Conservation (phyloP, 139 green algal species). For the Haematococcus sp. region DNA sequence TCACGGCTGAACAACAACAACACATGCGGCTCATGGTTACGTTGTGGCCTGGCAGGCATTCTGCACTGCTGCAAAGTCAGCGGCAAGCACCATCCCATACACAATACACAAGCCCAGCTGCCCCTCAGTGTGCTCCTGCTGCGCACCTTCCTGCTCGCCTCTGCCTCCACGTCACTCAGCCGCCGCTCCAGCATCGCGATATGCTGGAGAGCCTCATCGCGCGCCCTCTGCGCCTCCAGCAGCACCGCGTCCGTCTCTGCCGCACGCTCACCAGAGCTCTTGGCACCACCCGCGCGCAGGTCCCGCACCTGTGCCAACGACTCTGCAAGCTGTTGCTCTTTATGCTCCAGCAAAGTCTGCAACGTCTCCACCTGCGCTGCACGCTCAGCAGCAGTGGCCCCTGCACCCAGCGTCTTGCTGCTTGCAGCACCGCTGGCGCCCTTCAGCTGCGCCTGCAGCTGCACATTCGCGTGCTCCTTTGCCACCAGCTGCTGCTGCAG, state of each 20-base stretch:
- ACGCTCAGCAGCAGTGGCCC: not conserved
- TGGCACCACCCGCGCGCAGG: slow-evolving; percentile 2
- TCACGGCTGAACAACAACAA: too few relatives aligned
- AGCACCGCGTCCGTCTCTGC: not conserved
- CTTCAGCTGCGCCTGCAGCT: not conserved
- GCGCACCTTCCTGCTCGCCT: too few relatives aligned
- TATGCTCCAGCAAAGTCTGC: slow-evolving; percentile 6
- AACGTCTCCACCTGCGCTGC: slow-evolving; percentile 3
- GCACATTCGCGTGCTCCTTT: not conserved
- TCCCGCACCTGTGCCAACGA: slow-evolving; percentile 9
- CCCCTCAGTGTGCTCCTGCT: too few relatives aligned
- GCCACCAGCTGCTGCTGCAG: not conserved
- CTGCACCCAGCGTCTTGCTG: not conserved
- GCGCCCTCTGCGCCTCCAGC: not conserved
- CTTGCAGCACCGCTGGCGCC: not conserved
- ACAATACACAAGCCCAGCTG: too few relatives aligned
- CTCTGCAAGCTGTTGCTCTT: not conserved
- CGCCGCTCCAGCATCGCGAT: slow-evolving; percentile 2
- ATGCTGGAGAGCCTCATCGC: not conserved
- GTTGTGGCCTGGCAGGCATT: too few relatives aligned
- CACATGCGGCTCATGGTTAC: too few relatives aligned
- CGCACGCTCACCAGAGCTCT: not conserved
- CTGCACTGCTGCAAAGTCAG: too few relatives aligned
- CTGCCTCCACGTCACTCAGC: not conserved
- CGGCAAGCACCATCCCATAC: too few relatives aligned